phyloP scores from a whole-genome alignment of 2,329 filamentous ascomycete species.

The Cladophialophora bantiana region DNA sequence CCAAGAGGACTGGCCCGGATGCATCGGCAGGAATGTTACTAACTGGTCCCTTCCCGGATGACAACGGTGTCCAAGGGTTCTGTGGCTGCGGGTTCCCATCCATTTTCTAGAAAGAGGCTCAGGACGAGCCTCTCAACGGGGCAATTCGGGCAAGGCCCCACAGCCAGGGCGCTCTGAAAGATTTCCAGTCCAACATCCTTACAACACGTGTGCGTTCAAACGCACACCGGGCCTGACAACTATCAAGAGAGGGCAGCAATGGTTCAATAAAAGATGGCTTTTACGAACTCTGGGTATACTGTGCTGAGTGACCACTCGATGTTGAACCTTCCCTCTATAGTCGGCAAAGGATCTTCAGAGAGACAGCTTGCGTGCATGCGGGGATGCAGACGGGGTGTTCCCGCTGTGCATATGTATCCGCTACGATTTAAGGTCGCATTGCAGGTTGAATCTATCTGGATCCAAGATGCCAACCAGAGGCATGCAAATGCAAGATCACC shows the following conservation, averaged over 20 bases:
- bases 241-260: not conserved
- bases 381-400: conserved; percentile 33
- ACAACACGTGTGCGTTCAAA: conserved; percentile 4
- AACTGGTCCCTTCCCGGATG: not conserved
- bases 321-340: not conserved
- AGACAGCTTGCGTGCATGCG: conserved; percentile 31
- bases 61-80: not conserved
- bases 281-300: not conserved
- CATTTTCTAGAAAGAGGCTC: conserved; percentile 6
- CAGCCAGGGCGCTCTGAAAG: not conserved
- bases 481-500: conserved; percentile 30
- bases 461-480: conserved; percentile 22
- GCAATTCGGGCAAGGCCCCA: not conserved
- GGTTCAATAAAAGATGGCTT: not conserved
- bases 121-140: not conserved
- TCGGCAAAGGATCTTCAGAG: conserved; percentile 26
- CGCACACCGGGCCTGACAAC: not conserved
- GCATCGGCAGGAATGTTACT: not conserved
- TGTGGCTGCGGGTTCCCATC: not conserved
- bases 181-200: conserved; percentile 5
- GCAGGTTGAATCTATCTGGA: conserved; percentile 24
- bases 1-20: conserved; percentile 1
- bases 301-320: not conserved
- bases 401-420: conserved; percentile 32
- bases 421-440: conserved; percentile 38